Conservation (phyloP, 1,284 basidiomycete genomes). For the Trametes hirsuta region DNA sequence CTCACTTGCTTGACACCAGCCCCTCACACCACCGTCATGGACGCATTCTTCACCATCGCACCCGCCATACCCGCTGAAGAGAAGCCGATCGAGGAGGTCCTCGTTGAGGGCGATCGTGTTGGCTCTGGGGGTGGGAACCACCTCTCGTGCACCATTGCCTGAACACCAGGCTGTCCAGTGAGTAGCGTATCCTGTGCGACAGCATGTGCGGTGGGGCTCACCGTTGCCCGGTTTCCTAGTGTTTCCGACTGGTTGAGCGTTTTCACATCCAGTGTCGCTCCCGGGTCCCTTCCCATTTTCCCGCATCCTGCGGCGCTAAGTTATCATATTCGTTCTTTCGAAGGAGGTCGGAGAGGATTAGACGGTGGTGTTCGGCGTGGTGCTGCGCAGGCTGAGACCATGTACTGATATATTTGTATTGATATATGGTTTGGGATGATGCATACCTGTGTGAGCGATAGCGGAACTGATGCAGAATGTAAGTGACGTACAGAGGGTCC, state of each 20-base stretch:
- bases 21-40: not conserved
- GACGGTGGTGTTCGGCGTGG: not conserved
- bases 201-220: not conserved
- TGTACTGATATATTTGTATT: not conserved
- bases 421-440: too few species aligned
- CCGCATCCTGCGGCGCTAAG: not conserved
- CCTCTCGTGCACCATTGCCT: slow-evolving; percentile 19
- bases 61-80: slow-evolving; percentile 19
- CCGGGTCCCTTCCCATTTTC: not conserved
- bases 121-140: slow-evolving; percentile 6
- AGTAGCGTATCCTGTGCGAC: not conserved
- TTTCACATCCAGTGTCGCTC: not conserved
- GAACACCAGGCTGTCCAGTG: not conserved
- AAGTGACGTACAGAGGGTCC: too few species aligned
- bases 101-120: slow-evolving; percentile 13
- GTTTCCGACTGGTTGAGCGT: too few species aligned
- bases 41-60: slow-evolving; percentile 28
- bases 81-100: slow-evolving; percentile 3
- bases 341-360: not conserved
- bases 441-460: too few species aligned
- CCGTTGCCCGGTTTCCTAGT: too few species aligned
- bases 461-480: too few species aligned
- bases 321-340: not conserved
- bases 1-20: not conserved
- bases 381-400: too few species aligned